Evolutionary conservation across 345 rosid genomes (phyloP).

Genomic region (Bruguiera sexangula): DNA sequence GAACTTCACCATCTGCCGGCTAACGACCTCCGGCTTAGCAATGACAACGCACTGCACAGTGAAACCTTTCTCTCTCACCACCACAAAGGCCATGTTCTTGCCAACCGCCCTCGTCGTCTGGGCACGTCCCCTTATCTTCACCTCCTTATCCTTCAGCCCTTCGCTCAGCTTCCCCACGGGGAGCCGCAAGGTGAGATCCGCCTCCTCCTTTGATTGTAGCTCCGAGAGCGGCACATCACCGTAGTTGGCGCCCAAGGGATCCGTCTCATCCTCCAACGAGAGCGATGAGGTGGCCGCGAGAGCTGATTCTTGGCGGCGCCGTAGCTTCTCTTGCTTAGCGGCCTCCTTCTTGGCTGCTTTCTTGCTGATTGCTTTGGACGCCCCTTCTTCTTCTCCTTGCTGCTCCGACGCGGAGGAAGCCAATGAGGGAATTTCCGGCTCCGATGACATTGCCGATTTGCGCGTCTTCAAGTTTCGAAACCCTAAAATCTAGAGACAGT

Average conservation of each 20-base stretch:
- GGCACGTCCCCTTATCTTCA: conserved; percentile 61
- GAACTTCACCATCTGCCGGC: conserved; percentile 64
- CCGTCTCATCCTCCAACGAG: conserved; percentile 35
- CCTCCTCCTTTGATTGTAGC: conserved; percentile 48
- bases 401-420: neutral
- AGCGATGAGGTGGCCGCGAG: conserved; percentile 35
- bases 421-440: neutral
- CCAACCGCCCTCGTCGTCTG: conserved; percentile 53
- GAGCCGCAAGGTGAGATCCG: conserved; percentile 41
- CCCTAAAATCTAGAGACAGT: no score
- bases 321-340: conserved; percentile 66
- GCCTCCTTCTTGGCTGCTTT: conserved; percentile 89
- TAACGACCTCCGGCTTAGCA: conserved; percentile 40
- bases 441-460: neutral
- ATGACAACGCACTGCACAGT: conserved; percentile 74
- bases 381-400: conserved; percentile 26
- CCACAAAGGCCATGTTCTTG: conserved; percentile 55
- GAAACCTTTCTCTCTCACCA: conserved; percentile 58
- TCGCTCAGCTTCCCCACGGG: conserved; percentile 43
- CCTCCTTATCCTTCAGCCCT: conserved; percentile 38
- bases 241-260: conserved; percentile 46
- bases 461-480: no score
- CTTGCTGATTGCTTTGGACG: conserved; percentile 48
- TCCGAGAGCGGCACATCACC: conserved; percentile 58
- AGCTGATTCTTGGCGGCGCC: conserved; percentile 59